phyloP scores from a whole-genome alignment of 495 filamentous ascomycete species.

The Penicillium goetzii region DNA sequence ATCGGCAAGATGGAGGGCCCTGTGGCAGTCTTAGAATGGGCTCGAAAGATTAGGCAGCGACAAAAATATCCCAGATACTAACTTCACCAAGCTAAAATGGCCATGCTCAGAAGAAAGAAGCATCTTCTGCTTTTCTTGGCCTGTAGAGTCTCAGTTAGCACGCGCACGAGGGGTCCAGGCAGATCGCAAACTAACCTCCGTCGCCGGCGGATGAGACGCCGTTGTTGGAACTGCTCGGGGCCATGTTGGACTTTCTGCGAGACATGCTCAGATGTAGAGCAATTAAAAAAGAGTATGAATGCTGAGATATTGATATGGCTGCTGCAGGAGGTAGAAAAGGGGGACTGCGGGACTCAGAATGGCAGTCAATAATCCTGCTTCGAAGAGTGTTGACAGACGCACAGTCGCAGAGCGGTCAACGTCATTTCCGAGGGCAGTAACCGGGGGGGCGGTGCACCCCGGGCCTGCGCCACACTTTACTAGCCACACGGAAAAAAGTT shows the following conservation, averaged over 20 bases:
- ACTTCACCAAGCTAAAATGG: constrained; percentile 79
- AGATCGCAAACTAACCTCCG: constrained; percentile 43
- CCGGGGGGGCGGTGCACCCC: constrained; percentile 30
- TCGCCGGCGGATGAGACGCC: constrained; percentile 40
- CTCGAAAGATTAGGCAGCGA: constrained; percentile 8
- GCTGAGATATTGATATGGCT: constrained; percentile 6
- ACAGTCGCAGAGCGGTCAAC: constrained; percentile 43
- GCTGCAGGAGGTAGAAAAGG: constrained; percentile 15
- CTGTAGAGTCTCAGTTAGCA: constrained; percentile 45
- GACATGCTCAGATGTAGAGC: constrained; percentile 45
- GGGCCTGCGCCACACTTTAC: constrained; percentile 32
- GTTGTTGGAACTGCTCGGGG: constrained; percentile 42
- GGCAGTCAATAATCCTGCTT: constrained; percentile 37
- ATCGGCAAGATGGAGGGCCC: constrained; percentile 91
- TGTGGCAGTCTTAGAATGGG: constrained; percentile 36
- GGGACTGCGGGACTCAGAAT: constrained; percentile 30
- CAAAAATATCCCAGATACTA: constrained; percentile 23
- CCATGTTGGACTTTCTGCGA: constrained; percentile 49
- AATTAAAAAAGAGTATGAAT: constrained; percentile 13
- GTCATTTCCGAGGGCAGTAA: constrained; percentile 39
- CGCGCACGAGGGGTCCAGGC: constrained; percentile 12
- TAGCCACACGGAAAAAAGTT: constrained; percentile 31
- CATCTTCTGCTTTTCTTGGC: constrained; percentile 82
- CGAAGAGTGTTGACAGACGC: constrained; percentile 42
- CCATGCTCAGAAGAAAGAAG: constrained; percentile 76